A percentile compares a stretch with the other conserved stretches of the same genome.
These are phyloP conservation scores for Cladosporium sp. DNA, from an alignment of 2,329 filamentous ascomycete species.

Conservation along the genomic window DNA sequence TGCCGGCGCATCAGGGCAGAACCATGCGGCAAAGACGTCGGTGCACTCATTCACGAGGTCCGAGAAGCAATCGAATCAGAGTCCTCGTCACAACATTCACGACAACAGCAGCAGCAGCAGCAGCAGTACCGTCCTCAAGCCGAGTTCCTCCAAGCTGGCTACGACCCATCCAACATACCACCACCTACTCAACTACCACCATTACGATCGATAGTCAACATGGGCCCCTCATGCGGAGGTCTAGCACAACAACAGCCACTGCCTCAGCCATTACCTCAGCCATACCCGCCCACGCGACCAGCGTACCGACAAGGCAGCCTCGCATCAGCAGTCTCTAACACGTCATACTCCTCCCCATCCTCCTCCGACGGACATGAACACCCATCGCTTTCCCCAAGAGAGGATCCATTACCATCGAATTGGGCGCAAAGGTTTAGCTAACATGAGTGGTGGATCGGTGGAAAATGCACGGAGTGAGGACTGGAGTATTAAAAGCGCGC, in stretches of 20 bases:
- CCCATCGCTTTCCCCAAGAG: background rate
- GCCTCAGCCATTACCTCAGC: background rate
- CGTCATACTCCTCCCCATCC: background rate
- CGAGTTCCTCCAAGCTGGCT: background rate
- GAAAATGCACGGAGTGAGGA: too few species aligned
- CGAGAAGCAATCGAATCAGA: background rate
- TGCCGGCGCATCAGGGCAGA: conserved; percentile 26
- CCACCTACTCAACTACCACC: conserved; percentile 3
- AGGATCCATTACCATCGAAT: background rate
- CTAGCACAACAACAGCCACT: background rate
- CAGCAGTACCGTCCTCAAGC: background rate
- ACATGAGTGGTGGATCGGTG: too few species aligned
- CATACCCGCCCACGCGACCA: background rate
- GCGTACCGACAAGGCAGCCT: background rate
- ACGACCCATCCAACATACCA: background rate
- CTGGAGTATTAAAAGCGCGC: too few species aligned
- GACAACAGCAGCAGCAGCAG: background rate
- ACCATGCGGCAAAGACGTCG: conserved; percentile 18
- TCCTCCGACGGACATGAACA: background rate
- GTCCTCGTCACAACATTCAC: background rate
- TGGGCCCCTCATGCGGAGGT: background rate
- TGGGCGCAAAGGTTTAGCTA: too few species aligned
- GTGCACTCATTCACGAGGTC: conserved; percentile 1
- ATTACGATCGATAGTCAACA: conserved; percentile 8
- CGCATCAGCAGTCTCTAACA: background rate